phyloP scores from a whole-genome alignment of 768 basidiomycete species.

The Collybia mongolica region DNA sequence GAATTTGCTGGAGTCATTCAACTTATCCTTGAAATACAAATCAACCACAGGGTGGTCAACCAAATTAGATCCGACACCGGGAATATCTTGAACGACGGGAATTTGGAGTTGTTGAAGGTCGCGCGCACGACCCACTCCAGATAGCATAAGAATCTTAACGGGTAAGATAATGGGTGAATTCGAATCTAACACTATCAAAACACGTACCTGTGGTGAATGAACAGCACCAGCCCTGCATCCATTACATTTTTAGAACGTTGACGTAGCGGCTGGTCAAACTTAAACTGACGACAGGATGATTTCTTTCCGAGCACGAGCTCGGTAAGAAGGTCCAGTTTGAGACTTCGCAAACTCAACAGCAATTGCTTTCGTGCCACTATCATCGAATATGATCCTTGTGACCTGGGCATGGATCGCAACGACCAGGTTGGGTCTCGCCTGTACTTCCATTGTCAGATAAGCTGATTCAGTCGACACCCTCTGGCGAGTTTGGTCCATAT shows the following conservation, averaged over 20 bases:
- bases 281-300: constrained; percentile 49
- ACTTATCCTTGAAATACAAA: constrained; percentile 53
- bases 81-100: constrained; percentile 58
- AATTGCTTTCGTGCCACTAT: constrained; percentile 38
- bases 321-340: constrained; percentile 32
- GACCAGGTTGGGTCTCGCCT: constrained; percentile 59
- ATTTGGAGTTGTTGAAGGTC: constrained; percentile 57
- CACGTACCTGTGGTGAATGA: constrained; percentile 56
- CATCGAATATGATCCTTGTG: constrained; percentile 51
- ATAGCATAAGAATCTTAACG: constrained; percentile 62
- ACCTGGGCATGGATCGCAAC: constrained; percentile 52
- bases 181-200: no score
- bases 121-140: constrained; percentile 70
- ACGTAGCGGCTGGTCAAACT: not conserved
- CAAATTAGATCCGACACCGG: constrained; percentile 74
- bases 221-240: constrained; percentile 54
- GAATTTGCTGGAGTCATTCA: constrained; percentile 39
- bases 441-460: constrained; percentile 60
- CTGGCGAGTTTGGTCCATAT: constrained; percentile 45
- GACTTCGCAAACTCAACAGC: constrained; percentile 55
- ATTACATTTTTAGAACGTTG: not conserved
- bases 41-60: constrained; percentile 68
- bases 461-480: constrained; percentile 62
- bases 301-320: constrained; percentile 49
- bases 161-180: not conserved